phyloP scores from a whole-genome alignment of 768 basidiomycete genomes.

The Lentinula aciculospora region DNA sequence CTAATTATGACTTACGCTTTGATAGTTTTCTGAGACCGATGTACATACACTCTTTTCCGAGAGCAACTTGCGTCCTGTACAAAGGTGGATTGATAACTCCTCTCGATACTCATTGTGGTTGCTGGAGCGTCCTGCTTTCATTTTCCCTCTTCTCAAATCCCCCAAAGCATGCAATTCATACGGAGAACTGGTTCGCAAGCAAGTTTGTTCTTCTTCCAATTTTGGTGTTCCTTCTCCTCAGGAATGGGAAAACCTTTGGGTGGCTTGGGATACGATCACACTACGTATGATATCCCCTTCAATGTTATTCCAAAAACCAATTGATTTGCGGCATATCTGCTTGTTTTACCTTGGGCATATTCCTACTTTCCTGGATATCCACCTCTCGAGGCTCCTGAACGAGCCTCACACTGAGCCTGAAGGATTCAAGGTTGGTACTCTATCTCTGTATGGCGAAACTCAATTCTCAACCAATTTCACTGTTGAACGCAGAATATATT shows the following conservation, averaged over 20 bases:
- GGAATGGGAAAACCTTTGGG: slow-evolving; percentile 86
- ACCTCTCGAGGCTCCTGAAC: slow-evolving; percentile 66
- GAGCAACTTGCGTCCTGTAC: slow-evolving; percentile 76
- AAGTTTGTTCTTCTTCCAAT: slow-evolving; percentile 28
- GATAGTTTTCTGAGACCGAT: slow-evolving; percentile 76
- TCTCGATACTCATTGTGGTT: slow-evolving; percentile 84
- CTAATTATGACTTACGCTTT: not conserved
- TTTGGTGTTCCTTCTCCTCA: slow-evolving; percentile 66
- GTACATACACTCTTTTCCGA: slow-evolving; percentile 63
- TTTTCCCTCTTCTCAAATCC: slow-evolving; percentile 57
- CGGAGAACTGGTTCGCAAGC: slow-evolving; percentile 17
- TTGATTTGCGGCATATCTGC: slow-evolving; percentile 91
- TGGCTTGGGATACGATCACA: slow-evolving; percentile 83
- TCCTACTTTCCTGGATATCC: slow-evolving; percentile 88
- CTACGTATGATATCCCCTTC: slow-evolving; percentile 79
- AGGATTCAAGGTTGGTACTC: slow-evolving; percentile 53
- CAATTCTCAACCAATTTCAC: not conserved
- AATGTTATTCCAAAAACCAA: slow-evolving; percentile 88
- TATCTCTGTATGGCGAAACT: no score
- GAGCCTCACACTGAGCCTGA: slow-evolving; percentile 84
- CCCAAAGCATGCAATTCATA: slow-evolving; percentile 21
- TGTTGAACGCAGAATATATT: slow-evolving; percentile 54
- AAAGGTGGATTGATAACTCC: slow-evolving; percentile 76
- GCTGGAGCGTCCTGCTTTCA: slow-evolving; percentile 79
- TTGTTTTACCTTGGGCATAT: slow-evolving; percentile 97